These are phyloP conservation scores for Astragalus membranaceus DNA, from an alignment of 306 rosid genomes.

Conservation along the genomic window DNA sequence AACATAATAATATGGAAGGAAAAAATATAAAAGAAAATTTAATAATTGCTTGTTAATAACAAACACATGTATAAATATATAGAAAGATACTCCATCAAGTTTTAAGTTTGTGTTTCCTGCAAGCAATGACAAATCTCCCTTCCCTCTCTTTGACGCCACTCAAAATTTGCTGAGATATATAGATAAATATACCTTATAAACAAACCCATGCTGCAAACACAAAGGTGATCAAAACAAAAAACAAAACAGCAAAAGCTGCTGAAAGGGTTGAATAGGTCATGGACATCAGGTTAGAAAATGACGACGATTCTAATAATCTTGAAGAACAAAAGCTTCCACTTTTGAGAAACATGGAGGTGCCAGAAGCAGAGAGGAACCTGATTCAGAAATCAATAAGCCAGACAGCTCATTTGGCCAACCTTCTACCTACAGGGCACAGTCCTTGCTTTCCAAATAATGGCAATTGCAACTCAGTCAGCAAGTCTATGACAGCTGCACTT, in stretches of 20 bases:
- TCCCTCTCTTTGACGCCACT: constrained; percentile 13
- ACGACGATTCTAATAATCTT: constrained; percentile 17
- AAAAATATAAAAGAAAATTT: no score
- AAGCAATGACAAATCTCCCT: constrained; percentile 40
- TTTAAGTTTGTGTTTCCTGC: constrained; percentile 45
- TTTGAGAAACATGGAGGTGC: constrained; percentile 30
- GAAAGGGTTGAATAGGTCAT: constrained; percentile 21
- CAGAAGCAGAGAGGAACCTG: constrained; percentile 38
- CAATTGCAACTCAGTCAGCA: constrained; percentile 50
- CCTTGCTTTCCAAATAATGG: constrained; percentile 80
- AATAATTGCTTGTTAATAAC: no score
- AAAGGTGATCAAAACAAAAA: constrained; percentile 9
- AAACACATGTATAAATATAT: no score
- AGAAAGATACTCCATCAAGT: constrained; percentile 23
- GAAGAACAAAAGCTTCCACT: constrained; percentile 46
- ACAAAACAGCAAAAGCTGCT: not conserved
- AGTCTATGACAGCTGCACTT: constrained; percentile 42
- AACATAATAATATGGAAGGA: no score
- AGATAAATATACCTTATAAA: constrained; percentile 5
- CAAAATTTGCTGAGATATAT: constrained; percentile 23
- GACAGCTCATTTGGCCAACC: constrained; percentile 84
- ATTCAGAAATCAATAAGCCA: constrained; percentile 69
- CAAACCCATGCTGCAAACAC: constrained; percentile 6
- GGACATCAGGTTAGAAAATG: constrained; percentile 41
- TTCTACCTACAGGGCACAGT: constrained; percentile 82